phyloP scores from a whole-genome alignment of 148 eudicot species.

The Fagopyrum tataricum region DNA sequence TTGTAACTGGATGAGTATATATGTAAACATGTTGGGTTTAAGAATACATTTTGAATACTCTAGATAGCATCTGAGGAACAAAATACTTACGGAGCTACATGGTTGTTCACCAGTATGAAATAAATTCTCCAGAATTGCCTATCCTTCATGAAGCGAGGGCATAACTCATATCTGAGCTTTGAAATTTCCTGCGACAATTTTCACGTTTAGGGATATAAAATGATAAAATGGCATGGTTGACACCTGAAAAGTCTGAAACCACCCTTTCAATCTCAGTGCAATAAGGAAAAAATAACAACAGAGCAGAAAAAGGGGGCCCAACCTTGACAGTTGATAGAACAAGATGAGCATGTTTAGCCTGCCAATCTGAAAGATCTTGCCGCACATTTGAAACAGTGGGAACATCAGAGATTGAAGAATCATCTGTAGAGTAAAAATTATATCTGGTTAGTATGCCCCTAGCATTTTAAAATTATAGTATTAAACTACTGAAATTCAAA shows the following conservation, averaged over 20 bases:
- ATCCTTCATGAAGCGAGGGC: conserved; percentile 90
- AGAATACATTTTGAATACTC: neutral
- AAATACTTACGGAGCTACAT: conserved; percentile 68
- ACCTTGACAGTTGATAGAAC: conserved; percentile 85
- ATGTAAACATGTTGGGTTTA: neutral
- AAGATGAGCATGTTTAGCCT: conserved; percentile 86
- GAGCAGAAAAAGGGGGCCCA: conserved; percentile 6
- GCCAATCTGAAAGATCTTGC: conserved; percentile 94
- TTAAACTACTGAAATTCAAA: neutral
- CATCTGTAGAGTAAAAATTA: conserved; percentile 43
- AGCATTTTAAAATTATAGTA: neutral
- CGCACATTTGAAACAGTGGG: conserved; percentile 88
- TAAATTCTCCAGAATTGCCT: conserved; percentile 96
- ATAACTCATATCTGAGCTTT: conserved; percentile 82
- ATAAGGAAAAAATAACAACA: neutral
- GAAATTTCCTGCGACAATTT: conserved; percentile 71
- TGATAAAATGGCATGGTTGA: neutral
- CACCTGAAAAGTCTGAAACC: neutral
- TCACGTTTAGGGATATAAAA: conserved; percentile 12
- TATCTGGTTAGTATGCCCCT: conserved; percentile 11
- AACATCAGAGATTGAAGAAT: conserved; percentile 71
- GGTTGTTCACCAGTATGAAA: conserved; percentile 82
- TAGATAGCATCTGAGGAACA: neutral
- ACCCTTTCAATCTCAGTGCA: neutral
- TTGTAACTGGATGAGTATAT: neutral